Base-by-base conservation (phyloP, 1,284 basidiomycete genomes). In the Austroboletus novae-zelandiae region DNA sequence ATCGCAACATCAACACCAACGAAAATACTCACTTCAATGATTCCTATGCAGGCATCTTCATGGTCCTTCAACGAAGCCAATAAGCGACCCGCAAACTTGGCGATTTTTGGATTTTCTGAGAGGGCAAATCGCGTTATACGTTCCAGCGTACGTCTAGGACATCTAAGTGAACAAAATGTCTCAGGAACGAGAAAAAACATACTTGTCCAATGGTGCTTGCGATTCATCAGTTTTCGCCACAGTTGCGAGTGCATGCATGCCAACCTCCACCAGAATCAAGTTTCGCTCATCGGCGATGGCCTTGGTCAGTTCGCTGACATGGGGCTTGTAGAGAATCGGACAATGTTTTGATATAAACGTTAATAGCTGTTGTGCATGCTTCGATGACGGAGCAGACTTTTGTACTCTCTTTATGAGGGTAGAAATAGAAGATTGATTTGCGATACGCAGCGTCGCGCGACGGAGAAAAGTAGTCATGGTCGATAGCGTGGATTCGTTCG, bases 51-150 rank as follows among this genome's bases (percentile, higher is more conserved):
- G 0, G 78, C 55, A 1, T 78, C 74, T 5, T 80, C 75, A 13
- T 75, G 72, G 37, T 83, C 74, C 51, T 79, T 81, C 39, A 75
- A 74, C 55, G 78, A 76, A 0, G 88, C 82, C 9, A 98, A 62
- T 43, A 94, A 73, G 23, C 93, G 83, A 1, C 91, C 83, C 0
- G 94, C 91, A 67, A 91, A 95, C 68, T 98, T 98, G 18, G 94
- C 89, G 61, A 90, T 84, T 17, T 81, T 75, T 17, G 75, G 73
- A 31, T 87, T 82, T 1, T 82, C 77, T 10, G 81, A 78, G 31
- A 84, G 66, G 0, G 82, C 87, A 57, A 85, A 80, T 29, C 79
- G 75, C 48, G 72, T 72, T 9, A 89, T 74, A 14, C 85, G 77
- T 34, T 95, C 91, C 9, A 85, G 67, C 1, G 84, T 82, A 18